Conservation (phyloP, 1,139 yeast genomes). For the Pichia sp. region DNA sequence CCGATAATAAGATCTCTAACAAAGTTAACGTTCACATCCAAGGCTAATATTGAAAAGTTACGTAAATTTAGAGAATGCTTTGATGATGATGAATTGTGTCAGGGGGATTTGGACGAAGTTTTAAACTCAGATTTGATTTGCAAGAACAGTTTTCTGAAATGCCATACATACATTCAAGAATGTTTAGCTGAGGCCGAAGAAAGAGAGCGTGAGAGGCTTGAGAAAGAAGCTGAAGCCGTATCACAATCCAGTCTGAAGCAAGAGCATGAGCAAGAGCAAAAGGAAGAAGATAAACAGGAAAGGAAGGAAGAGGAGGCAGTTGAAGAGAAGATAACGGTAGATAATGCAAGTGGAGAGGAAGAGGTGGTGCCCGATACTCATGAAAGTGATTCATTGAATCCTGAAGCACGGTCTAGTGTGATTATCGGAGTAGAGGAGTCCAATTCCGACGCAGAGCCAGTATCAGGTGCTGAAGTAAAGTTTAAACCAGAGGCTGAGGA, state of each 20-base stretch:
- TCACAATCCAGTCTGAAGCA: too few species aligned
- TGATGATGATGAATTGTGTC: constrained; percentile 25
- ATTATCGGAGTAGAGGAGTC: neutral
- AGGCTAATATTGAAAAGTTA: constrained; percentile 30
- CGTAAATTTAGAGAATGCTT: constrained; percentile 20
- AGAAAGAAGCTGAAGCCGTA: neutral
- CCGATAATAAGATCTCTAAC: constrained; percentile 51
- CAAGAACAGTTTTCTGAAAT: constrained; percentile 21
- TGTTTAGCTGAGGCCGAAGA: constrained; percentile 27
- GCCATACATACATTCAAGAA: constrained; percentile 24
- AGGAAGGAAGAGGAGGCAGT: neutral
- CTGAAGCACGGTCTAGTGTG: constrained; percentile 7
- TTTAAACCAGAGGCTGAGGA: neutral
- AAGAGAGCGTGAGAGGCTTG: constrained; percentile 15
- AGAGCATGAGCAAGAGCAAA: constrained; percentile 2
- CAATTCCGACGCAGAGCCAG: too few species aligned
- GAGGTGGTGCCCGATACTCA: neutral
- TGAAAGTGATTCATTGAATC: neutral
- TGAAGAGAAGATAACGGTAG: neutral
- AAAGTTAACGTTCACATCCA: constrained; percentile 43
- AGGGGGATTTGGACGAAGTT: constrained; percentile 28
- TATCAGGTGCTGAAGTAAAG: neutral
- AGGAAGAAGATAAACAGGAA: constrained; percentile 5
- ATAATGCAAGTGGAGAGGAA: neutral
- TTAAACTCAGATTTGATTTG: constrained; percentile 22